Base-by-base conservation (phyloP, 306 rosid genomes). In the Pachyrhizus erosus region DNA sequence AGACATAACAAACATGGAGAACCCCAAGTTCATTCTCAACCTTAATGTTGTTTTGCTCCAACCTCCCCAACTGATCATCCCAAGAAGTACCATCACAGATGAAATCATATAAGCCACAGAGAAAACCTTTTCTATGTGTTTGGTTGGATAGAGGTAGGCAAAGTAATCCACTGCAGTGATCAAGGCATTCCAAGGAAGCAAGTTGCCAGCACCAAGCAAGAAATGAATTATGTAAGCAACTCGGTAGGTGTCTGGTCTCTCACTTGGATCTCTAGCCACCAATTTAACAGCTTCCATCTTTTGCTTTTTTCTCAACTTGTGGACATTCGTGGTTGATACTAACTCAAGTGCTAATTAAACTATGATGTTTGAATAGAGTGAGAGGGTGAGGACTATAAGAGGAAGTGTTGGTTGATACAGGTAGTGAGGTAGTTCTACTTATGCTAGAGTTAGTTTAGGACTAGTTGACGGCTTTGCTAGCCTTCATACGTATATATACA, bases 121-220 rank as follows among this genome's bases (percentile, higher is more conserved):
- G 91, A 96, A 96, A 9, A 90, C 98, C 83, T 80, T 92, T 76
- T 96, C 98, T 7, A 92, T 90, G 82, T 90, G 97, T 11, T 75
- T 86, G 52, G 84, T 70, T 2, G 99, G 97, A 55, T 93, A 96
- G 54, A 93, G 96, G 78, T 85, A 85, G 49, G 92, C 82, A 39
- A 96, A 96, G 84, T 96, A 96, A 80, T 96, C 99, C 20, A 91
- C 94, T 11, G 96, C 99, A 3, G 98, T 96, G 91, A 96, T 93
- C 13, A 91, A 86, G 46, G 97, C 99, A 87, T 96, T 96, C 99
- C 99, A 96, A 8, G 99, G 99, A 29, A 96, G 94, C 75, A 96
- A 83, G 90, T 91, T 91, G 20, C 98, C 98, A 10, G 92, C 94
- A 34, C 98, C 99, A 12, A 96, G 93, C 79, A 92, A 74, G 97